Conservation (phyloP, 208 protist species). For the Porcisia hertigi region DNA sequence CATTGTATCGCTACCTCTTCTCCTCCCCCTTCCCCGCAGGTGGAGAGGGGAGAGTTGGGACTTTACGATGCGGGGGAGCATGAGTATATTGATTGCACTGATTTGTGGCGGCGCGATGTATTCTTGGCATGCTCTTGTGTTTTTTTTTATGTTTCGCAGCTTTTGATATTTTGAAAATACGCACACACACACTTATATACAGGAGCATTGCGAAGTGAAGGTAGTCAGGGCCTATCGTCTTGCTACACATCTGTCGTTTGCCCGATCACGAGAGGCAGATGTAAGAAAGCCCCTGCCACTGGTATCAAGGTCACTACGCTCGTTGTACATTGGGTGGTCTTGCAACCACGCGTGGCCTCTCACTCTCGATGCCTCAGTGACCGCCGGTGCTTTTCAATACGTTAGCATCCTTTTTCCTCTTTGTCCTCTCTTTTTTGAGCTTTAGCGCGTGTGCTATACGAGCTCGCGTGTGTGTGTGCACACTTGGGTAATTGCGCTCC, state of each 20-base stretch:
- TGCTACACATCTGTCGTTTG: no score
- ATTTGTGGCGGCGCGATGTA: no score
- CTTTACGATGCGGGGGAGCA: not conserved
- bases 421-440: not conserved
- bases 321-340: not conserved
- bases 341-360: not conserved
- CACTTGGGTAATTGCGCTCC: not conserved
- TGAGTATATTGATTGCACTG: not conserved
- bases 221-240: no score
- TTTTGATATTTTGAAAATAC: no score
- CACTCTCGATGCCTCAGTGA: not conserved
- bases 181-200: no score
- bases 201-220: no score
- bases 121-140: no score
- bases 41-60: not conserved
- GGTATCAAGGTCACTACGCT: not conserved
- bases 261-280: no score
- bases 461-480: not conserved
- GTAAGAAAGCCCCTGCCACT: not conserved
- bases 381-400: not conserved
- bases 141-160: no score
- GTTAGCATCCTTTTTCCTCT: not conserved
- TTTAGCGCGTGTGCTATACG: not conserved
- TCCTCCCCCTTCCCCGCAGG: constrained; percentile 14
- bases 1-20: not conserved